A percentile compares a stretch with the other conserved stretches of the same genome.
phyloP scores from a whole-genome alignment of 495 filamentous ascomycete species.

The Hyaloscypha finlandica region DNA sequence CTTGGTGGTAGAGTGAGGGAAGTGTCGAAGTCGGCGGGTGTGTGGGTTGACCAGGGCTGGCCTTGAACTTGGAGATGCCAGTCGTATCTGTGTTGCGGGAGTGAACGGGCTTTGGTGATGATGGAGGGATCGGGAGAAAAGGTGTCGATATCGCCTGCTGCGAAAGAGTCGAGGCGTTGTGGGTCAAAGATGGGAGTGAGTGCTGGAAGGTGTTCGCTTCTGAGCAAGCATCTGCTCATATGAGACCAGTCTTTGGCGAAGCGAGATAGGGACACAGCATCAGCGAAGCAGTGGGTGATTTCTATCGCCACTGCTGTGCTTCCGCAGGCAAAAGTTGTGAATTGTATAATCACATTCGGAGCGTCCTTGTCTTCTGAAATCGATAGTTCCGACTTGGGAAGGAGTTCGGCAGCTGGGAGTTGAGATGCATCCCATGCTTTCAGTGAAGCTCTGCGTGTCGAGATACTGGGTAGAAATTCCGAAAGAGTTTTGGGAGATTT shows the following conservation, averaged over 20 bases:
- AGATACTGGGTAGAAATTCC: constrained; percentile 24
- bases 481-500: constrained; percentile 23
- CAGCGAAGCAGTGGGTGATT: constrained; percentile 48
- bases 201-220: neutral
- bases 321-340: constrained; percentile 34
- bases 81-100: constrained; percentile 42
- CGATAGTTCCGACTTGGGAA: constrained; percentile 23
- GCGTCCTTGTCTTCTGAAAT: constrained; percentile 24
- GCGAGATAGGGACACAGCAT: constrained; percentile 46
- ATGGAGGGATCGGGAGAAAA: constrained; percentile 31
- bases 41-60: constrained; percentile 29
- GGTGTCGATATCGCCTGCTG: constrained; percentile 31
- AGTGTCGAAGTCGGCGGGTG: constrained; percentile 27
- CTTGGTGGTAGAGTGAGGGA: constrained; percentile 33
- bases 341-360: constrained; percentile 28
- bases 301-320: constrained; percentile 45
- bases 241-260: constrained; percentile 50
- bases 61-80: constrained; percentile 35
- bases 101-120: constrained; percentile 28
- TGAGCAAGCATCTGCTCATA: constrained; percentile 21
- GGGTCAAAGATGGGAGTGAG: constrained; percentile 38
- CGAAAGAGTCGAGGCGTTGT: constrained; percentile 34
- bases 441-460: constrained; percentile 1
- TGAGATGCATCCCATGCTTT: constrained; percentile 28
- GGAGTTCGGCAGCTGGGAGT: constrained; percentile 16